These are phyloP conservation scores for Thraustochytrium sp. DNA, from an alignment of 352 stramenopile genomes.

Conservation along the genomic window DNA sequence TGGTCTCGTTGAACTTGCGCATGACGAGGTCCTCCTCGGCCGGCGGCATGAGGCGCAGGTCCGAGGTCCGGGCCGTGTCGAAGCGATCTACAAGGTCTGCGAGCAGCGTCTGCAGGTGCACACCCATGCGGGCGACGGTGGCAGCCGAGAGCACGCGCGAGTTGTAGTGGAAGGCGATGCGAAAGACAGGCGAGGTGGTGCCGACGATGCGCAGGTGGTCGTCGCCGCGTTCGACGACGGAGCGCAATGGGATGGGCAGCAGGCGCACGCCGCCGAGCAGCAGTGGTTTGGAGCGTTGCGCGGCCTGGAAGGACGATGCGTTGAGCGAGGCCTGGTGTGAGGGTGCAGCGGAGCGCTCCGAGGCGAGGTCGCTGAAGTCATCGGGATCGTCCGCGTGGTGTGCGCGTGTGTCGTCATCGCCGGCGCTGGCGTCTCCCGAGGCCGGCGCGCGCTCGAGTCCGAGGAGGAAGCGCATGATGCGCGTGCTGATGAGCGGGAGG, in stretches of 20 bases:
- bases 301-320: neutral
- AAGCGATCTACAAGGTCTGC: neutral
- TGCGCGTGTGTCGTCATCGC: neutral
- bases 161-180: conserved; percentile 34
- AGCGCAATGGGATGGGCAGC: neutral
- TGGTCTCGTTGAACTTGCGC: neutral
- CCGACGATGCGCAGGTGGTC: conserved; percentile 16
- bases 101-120: neutral
- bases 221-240: neutral
- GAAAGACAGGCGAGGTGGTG: conserved; percentile 27
- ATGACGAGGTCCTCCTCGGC: neutral
- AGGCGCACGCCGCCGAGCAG: neutral
- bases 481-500: conserved; percentile 20
- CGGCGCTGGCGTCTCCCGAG: neutral
- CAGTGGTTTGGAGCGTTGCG: conserved; percentile 1
- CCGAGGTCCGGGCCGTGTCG: neutral
- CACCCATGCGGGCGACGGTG: neutral
- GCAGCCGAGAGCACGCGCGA: neutral
- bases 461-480: conserved; percentile 15
- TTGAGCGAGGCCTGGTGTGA: neutral
- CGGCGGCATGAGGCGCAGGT: neutral
- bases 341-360: neutral
- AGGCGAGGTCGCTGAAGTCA: no score
- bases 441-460: neutral
- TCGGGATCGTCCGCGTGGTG: neutral